Evolutionary conservation across 2,329 filamentous ascomycete species (phyloP), one percentile per base, ranked within the genome.

Genomic region (Sporothrix phasma): DNA sequence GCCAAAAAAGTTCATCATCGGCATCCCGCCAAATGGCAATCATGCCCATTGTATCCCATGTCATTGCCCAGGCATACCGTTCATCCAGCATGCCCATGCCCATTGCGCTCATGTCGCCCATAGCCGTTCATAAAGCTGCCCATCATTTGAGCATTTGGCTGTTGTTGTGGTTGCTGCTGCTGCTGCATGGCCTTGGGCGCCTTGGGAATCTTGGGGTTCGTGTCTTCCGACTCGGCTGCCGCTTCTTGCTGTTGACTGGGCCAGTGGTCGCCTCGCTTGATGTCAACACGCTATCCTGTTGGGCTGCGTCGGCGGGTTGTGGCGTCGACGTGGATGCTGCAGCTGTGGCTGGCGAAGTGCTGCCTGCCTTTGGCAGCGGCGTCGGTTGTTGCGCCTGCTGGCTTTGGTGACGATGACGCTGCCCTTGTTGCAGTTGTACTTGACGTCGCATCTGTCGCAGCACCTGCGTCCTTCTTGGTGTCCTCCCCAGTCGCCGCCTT

Each of bases 141-240:
- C 62, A 69, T 70, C 69, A 71, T 71, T 8, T 61, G 41, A 7
- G 46, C 24, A 15, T 31, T 43, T 29, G 37, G 29, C 26, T 39
- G 19, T 37, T 56, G 24, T n/a, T 34, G 53, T 17, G 34, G 69
- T 34, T 70, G 73, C 62, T 74, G 76, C 71, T 79, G 76, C 70
- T 79, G 75, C 76, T 82, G 83, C 85, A 86, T 88, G 43, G 82
- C 84, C 72, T 85, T 85, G 2, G 85, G 85, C 0, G 80, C 85
- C 69, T 87, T 88, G 53, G 85, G 83, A 46, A 87, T 83, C 71
- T 83, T 84, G 46, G 83, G 82, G 69, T 88, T 86, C 69, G 86
- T 84, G 6, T 82, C 76, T 37, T 80, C 80, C 61, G 92, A 88
- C 41, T 93, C 90, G 15, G 92, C 91, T 11, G 88, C 24, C 94